Conservation (phyloP, 352 stramenopile genomes). For the Pythium vanterpoolii region DNA sequence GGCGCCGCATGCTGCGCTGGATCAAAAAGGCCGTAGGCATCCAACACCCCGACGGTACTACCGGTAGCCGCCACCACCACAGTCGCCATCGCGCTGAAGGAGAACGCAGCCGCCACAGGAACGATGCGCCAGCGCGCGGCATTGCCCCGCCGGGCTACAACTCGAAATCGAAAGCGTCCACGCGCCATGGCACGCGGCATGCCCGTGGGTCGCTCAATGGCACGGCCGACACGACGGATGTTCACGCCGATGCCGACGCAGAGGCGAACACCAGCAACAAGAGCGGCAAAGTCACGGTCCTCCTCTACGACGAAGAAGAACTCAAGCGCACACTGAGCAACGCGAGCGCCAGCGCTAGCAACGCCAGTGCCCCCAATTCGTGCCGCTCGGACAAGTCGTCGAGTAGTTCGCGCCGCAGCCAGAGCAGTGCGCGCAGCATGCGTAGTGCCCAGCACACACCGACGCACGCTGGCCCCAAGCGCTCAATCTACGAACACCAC, state of each 20-base stretch:
- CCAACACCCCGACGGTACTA: too few relatives aligned
- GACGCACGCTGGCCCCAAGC: neutral
- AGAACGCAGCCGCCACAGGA: too few relatives aligned
- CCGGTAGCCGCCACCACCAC: neutral
- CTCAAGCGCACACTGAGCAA: slow-evolving; percentile 16
- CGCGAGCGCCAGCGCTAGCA: slow-evolving; percentile 13
- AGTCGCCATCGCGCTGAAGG: neutral
- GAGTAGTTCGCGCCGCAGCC: slow-evolving; percentile 4
- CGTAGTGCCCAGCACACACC: slow-evolving; percentile 1
- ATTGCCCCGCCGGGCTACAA: slow-evolving; percentile 10
- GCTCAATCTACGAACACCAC: slow-evolving; percentile 14
- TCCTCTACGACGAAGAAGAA: slow-evolving; percentile 20
- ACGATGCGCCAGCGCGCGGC: slow-evolving; percentile 13
- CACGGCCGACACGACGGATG: too few relatives aligned
- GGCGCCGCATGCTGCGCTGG: slow-evolving; percentile 27
- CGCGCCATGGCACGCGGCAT: too few relatives aligned
- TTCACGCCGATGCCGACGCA: neutral
- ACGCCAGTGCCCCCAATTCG: slow-evolving; percentile 12
- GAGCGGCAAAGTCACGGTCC: slow-evolving; percentile 15
- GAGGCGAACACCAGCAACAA: slow-evolving; percentile 12
- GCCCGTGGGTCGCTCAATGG: too few relatives aligned
- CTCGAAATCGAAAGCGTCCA: neutral
- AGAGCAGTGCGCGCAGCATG: neutral
- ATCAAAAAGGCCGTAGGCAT: slow-evolving; percentile 28
- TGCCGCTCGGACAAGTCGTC: slow-evolving; percentile 15